These are phyloP conservation scores for Brassica balearica DNA, from an alignment of 441 rosid species.

Conservation along the genomic window DNA sequence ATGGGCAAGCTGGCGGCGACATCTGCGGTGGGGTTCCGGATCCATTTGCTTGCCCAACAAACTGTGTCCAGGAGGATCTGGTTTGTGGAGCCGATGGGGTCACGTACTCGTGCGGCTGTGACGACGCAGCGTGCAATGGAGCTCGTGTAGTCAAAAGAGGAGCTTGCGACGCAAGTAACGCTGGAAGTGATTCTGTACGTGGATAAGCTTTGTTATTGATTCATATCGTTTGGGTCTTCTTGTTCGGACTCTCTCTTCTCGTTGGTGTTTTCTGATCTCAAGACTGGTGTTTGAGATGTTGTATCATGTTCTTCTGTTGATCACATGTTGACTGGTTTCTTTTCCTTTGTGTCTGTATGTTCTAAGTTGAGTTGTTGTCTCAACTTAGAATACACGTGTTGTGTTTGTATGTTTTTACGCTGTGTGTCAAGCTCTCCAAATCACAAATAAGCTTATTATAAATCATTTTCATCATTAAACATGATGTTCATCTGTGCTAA, in stretches of 20 bases:
- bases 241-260: constrained; percentile 75
- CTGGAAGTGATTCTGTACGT: not conserved
- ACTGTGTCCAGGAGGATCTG: constrained; percentile 80
- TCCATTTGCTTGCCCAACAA: constrained; percentile 64
- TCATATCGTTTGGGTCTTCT: constrained; percentile 78
- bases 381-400: not conserved
- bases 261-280: constrained; percentile 63
- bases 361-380: constrained; percentile 19
- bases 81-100: constrained; percentile 82
- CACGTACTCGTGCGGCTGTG: constrained; percentile 91
- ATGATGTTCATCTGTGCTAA: not conserved
- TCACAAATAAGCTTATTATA: no score
- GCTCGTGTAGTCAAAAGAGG: constrained; percentile 68
- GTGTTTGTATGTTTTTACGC: not conserved
- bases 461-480: not conserved
- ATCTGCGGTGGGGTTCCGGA: constrained; percentile 42
- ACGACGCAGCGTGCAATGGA: constrained; percentile 72
- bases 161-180: constrained; percentile 69
- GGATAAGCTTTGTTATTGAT: constrained; percentile 73
- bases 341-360: constrained; percentile 9
- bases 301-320: constrained; percentile 9
- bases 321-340: constrained; percentile 19
- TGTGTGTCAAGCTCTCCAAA: no score
- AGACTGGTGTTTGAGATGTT: constrained; percentile 22
- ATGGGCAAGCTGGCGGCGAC: constrained; percentile 42